A percentile compares a stretch with the other conserved stretches of the same genome.
Conservation (phyloP, 176 grass and related monocot species). For the Zizania latifolia region DNA sequence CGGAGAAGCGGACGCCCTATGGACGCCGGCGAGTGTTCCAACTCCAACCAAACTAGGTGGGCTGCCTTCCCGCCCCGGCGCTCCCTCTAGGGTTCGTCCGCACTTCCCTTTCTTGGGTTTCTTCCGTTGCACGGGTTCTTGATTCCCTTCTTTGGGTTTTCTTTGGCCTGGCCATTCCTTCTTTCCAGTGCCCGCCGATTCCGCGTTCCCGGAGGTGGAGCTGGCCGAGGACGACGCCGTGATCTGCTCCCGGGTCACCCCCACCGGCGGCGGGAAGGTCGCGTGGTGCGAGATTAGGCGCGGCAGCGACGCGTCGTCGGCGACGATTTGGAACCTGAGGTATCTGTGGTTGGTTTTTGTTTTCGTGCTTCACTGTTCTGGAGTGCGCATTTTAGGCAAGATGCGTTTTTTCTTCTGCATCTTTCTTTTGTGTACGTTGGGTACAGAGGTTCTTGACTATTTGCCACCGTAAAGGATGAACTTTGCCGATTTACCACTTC, state of each 20-base stretch:
- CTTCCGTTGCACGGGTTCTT: constrained; percentile 30
- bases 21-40: not conserved
- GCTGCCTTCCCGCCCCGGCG: not conserved
- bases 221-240: constrained; percentile 45
- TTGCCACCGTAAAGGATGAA: too few relatives aligned
- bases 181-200: constrained; percentile 54
- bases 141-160: constrained; percentile 13
- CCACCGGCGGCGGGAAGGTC: constrained; percentile 27
- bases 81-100: not conserved
- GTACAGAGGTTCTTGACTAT: not conserved
- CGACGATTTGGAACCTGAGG: constrained; percentile 62
- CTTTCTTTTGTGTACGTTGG: constrained; percentile 2
- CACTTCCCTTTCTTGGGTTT: not conserved
- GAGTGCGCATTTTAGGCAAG: not conserved
- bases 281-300: constrained; percentile 78
- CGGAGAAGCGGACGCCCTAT: too few relatives aligned
- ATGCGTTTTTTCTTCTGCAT: not conserved
- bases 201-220: constrained; percentile 41
- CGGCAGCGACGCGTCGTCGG: constrained; percentile 29
- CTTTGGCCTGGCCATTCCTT: not conserved
- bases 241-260: constrained; percentile 45
- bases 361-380: too few relatives aligned
- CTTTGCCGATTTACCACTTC: too few relatives aligned
- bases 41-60: constrained; percentile 79
- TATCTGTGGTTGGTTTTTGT: not conserved